Evolutionary conservation across 2,329 filamentous ascomycete species (phyloP), one percentile per base, ranked within the genome.

Genomic region (Phymatotrichopsis omnivora): DNA sequence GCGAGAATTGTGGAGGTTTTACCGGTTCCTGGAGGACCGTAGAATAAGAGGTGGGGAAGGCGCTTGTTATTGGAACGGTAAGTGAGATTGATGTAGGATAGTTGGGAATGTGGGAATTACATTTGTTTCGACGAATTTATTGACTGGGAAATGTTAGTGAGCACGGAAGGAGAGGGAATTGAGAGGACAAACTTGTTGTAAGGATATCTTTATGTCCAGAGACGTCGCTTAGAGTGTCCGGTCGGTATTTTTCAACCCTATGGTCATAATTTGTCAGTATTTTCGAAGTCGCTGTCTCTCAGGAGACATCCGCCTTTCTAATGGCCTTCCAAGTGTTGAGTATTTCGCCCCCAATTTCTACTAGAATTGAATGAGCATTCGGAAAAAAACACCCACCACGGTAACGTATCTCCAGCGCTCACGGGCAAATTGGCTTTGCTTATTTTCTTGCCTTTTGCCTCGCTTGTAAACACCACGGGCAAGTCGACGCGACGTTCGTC

Each of bases 1-100:
- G 91, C 91, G 30, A 98, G 76, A 52, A 96, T 84, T 2, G 91
- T 98, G 5, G 89, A 96, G 0, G 91, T 98, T 69, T 98, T 98
- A 58, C 91, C 91, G 0, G 91, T 98, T 49, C 91, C 91, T 0
- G 91, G 91, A 4, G 91, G 91, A 0, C 91, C 91, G 62, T 98
- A 98, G 51, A 98, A 82, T 12, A 98, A 80, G 30, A 98, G 80
- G 69, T 98, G 91, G 6, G 91, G 91, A 42, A 98, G 73, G 57
- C 87, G 78, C 74, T 78, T 47, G 32, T 20, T 23, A 51, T 28
- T 10, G 43, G 38, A 34, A 32, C 35, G 22, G 11, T 43, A 37
- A 28, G 17, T 19, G 16, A 23, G 2, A 31, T 17, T 36, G n/a
- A 47, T 7, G 2, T 3, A n/a, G 12, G 10, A 24, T 33, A 19